Evolutionary conservation across 192 early-diverging fungal genomes (phyloP).

Genomic region (Globomyces pollinis-pini): DNA sequence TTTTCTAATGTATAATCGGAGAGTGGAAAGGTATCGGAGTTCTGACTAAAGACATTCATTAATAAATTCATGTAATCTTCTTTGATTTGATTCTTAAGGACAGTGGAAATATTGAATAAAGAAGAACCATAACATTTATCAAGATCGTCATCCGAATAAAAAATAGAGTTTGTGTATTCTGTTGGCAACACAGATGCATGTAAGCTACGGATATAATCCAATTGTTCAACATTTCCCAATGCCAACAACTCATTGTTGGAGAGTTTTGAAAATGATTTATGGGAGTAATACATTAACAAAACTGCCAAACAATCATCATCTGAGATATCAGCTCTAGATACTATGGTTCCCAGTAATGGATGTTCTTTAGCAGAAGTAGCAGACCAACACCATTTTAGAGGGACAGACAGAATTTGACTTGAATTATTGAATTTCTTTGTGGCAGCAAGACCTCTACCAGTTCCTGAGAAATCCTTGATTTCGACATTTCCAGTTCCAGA

Average conservation of each 20-base stretch:
- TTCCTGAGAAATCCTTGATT: background rate
- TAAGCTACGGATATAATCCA: background rate
- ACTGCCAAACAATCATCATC: background rate
- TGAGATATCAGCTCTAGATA: background rate
- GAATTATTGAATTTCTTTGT: background rate
- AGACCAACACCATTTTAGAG: background rate
- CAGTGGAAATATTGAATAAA: background rate
- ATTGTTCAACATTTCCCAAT: background rate
- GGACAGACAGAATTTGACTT: background rate
- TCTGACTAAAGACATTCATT: background rate
- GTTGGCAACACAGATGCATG: slow-evolving; percentile 9
- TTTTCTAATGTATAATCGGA: slow-evolving; percentile 18
- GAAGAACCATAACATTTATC: slow-evolving; percentile 19
- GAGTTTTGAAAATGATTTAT: background rate
- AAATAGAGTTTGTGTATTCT: slow-evolving; percentile 18
- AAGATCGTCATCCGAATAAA: slow-evolving; percentile 19
- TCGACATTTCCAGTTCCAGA: background rate
- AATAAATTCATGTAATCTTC: slow-evolving; percentile 4
- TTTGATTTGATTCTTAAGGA: slow-evolving; percentile 4
- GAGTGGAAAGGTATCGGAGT: slow-evolving; percentile 24
- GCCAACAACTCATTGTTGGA: background rate
- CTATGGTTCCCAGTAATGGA: background rate
- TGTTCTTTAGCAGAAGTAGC: background rate
- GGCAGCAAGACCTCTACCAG: background rate
- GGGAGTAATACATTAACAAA: background rate